Percentiles rank a stretch among this genome's conserved stretches.
phyloP scores from a whole-genome alignment of 2,329 filamentous ascomycete genomes.

The Dactylellina parvicollis region DNA sequence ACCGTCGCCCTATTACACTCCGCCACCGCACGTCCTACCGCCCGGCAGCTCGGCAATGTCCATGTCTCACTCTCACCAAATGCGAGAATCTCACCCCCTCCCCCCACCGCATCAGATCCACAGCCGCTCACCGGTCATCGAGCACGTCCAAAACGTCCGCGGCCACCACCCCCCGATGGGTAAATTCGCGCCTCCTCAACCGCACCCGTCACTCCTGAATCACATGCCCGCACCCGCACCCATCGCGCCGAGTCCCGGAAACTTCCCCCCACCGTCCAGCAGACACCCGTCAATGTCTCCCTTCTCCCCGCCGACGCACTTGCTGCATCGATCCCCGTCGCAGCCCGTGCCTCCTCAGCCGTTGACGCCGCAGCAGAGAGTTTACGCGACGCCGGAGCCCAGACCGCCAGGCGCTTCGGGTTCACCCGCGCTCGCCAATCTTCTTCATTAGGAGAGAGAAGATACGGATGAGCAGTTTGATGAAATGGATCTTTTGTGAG shows the following conservation, averaged over 20 bases:
- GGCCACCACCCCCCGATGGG: slow-evolving; percentile 32
- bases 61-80: slow-evolving; percentile 36
- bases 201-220: slow-evolving; percentile 4
- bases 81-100: slow-evolving; percentile 34
- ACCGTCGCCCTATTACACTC: slow-evolving; percentile 44
- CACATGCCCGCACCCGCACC: slow-evolving; percentile 41
- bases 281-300: slow-evolving; percentile 41
- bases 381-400: slow-evolving; percentile 51
- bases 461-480: slow-evolving; percentile 27
- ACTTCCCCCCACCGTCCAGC: slow-evolving; percentile 13
- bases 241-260: slow-evolving; percentile 40
- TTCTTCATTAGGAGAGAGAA: slow-evolving; percentile 56
- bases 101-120: slow-evolving; percentile 25
- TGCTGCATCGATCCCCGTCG: slow-evolving; percentile 43
- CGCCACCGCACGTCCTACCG: slow-evolving; percentile 46
- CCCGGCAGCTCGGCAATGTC: slow-evolving; percentile 44
- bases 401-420: slow-evolving; percentile 56
- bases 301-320: slow-evolving; percentile 41
- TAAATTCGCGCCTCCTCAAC: slow-evolving; percentile 47
- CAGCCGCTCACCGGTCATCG: slow-evolving; percentile 25
- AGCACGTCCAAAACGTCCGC: background rate
- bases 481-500: slow-evolving; percentile 11
- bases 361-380: slow-evolving; percentile 27
- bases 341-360: slow-evolving; percentile 38
- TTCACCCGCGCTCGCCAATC: slow-evolving; percentile 58